Conservation (phyloP, 78 protist genomes). For the Pelomyxa schiedti region DNA sequence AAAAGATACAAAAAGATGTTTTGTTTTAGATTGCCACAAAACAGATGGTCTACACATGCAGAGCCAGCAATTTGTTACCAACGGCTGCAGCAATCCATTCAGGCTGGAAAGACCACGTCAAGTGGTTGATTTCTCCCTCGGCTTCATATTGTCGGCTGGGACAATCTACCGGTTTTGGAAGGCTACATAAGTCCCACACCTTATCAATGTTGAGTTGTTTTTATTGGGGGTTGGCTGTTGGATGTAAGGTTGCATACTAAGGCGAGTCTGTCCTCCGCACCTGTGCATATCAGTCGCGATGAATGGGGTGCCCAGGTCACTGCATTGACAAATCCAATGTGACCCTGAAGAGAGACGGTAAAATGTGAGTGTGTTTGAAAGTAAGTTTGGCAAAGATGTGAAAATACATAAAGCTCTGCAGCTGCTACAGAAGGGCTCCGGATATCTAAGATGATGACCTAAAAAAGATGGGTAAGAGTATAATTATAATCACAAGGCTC, state of each 20-base stretch:
- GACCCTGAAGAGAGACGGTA: no score
- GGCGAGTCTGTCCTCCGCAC: slow-evolving; percentile 83
- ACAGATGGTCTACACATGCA: no score
- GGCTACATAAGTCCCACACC: slow-evolving; percentile 91
- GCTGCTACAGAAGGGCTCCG: slow-evolving; percentile 88
- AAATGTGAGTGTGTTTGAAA: no score
- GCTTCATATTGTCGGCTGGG: slow-evolving; percentile 77
- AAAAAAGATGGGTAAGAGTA: slow-evolving; percentile 66
- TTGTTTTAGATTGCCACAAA: no score
- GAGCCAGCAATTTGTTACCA: slow-evolving; percentile 43
- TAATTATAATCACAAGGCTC: slow-evolving; percentile 68
- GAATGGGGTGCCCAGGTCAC: slow-evolving; percentile 95
- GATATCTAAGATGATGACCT: not conserved
- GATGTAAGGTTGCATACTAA: slow-evolving; percentile 9
- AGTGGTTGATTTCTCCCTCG: slow-evolving; percentile 61
- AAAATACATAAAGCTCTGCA: no score
- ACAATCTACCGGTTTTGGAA: slow-evolving; percentile 73
- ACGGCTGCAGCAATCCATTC: slow-evolving; percentile 84
- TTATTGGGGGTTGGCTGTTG: not conserved
- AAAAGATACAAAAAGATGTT: no score
- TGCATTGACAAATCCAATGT: slow-evolving; percentile 79
- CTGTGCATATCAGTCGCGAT: slow-evolving; percentile 83
- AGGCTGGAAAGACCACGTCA: slow-evolving; percentile 80
- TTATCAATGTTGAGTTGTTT: no score
- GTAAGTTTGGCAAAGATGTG: no score